Percentiles rank a stretch among this genome's conserved stretches.
Evolutionary conservation across 345 rosid species (phyloP).

Genomic region (Citrus hindsii): DNA sequence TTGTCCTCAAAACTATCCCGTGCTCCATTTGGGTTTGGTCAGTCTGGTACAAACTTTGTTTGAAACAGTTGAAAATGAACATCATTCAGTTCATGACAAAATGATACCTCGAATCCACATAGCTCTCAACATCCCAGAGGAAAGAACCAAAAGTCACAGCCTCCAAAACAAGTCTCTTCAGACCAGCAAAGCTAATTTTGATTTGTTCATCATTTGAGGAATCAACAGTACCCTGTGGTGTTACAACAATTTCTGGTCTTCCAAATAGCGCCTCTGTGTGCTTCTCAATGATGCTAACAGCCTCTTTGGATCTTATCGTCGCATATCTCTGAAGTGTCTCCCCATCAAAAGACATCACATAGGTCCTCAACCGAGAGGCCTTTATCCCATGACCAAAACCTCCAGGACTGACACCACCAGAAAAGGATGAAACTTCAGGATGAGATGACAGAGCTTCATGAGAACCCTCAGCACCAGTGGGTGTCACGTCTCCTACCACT

Average conservation of each 20-base stretch:
- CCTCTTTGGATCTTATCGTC: constrained; percentile 88
- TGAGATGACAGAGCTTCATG: constrained; percentile 44
- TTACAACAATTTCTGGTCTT: constrained; percentile 69
- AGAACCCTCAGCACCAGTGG: constrained; percentile 25
- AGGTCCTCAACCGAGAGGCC: constrained; percentile 62
- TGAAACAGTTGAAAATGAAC: background rate
- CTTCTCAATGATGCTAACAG: constrained; percentile 86
- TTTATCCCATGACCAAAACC: constrained; percentile 62
- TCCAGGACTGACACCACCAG: constrained; percentile 52
- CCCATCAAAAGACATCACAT: constrained; percentile 90
- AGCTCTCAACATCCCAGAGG: constrained; percentile 96
- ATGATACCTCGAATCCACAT: constrained; percentile 90
- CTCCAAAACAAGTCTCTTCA: constrained; percentile 92
- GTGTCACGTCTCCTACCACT: constrained; percentile 28
- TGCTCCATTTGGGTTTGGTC: constrained; percentile 9
- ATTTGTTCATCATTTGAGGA: constrained; percentile 68
- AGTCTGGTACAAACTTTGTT: background rate
- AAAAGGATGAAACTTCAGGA: constrained; percentile 54
- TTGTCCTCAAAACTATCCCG: constrained; percentile 12
- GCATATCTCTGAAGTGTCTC: constrained; percentile 95
- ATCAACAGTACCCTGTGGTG: constrained; percentile 68
- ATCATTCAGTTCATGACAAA: constrained; percentile 59
- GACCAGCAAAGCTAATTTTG: constrained; percentile 79
- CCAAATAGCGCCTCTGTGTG: constrained; percentile 97
- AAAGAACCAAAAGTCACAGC: constrained; percentile 97